Percentiles rank a stretch among this genome's conserved stretches.
phyloP scores from a whole-genome alignment of 768 basidiomycete species.

The Leccinum variicolor region DNA sequence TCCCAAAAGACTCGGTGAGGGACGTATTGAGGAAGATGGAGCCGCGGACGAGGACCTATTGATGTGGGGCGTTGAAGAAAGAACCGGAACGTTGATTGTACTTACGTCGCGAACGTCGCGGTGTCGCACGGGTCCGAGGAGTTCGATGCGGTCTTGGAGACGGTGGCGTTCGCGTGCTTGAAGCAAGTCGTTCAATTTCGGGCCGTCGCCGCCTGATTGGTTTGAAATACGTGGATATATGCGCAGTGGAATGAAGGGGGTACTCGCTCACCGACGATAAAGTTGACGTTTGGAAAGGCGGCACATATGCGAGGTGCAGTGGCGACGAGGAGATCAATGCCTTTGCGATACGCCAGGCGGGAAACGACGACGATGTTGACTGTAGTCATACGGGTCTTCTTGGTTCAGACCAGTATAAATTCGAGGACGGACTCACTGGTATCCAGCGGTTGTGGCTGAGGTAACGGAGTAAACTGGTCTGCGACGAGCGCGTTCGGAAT shows the following conservation, averaged over 20 bases:
- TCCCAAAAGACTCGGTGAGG: slow-evolving; percentile 94
- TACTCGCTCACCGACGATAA: slow-evolving; percentile 65
- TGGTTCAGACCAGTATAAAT: neutral
- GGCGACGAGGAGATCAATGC: slow-evolving; percentile 91
- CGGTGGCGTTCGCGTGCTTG: slow-evolving; percentile 93
- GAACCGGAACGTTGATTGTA: neutral
- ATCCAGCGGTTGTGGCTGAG: slow-evolving; percentile 41
- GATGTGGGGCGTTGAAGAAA: neutral
- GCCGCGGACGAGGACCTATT: slow-evolving; percentile 84
- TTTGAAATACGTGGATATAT: neutral
- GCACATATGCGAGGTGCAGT: slow-evolving; percentile 88
- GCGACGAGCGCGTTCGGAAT: slow-evolving; percentile 92
- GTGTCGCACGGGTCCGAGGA: slow-evolving; percentile 79
- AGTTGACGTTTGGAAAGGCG: slow-evolving; percentile 81
- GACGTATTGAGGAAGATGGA: slow-evolving; percentile 95
- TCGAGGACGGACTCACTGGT: slow-evolving; percentile 42
- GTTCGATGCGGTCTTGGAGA: slow-evolving; percentile 88
- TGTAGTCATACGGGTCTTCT: slow-evolving; percentile 25
- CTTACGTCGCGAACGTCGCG: slow-evolving; percentile 79
- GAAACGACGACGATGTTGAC: slow-evolving; percentile 92
- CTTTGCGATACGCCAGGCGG: slow-evolving; percentile 91
- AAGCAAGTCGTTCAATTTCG: slow-evolving; percentile 89
- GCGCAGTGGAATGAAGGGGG: neutral
- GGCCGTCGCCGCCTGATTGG: slow-evolving; percentile 84
- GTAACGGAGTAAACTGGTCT: slow-evolving; percentile 75